These are phyloP conservation scores for Chlamydomonas incerta DNA, from an alignment of 139 green algal species.

Conservation along the genomic window DNA sequence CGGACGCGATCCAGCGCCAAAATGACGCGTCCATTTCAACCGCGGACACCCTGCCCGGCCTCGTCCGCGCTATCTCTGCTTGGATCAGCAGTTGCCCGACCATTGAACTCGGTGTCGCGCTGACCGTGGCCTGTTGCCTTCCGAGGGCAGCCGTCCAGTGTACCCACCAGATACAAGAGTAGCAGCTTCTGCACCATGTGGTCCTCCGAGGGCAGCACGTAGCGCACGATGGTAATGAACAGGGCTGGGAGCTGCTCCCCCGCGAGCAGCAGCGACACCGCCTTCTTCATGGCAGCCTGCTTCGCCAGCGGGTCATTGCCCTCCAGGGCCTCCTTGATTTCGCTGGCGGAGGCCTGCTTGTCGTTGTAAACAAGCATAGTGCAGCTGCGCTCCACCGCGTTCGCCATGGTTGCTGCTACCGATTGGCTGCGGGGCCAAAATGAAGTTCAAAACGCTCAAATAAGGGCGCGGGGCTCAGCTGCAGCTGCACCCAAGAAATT, in stretches of 20 bases:
- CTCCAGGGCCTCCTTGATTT: constrained; percentile 97
- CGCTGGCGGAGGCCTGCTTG: constrained; percentile 75
- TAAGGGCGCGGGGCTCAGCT: too few species aligned
- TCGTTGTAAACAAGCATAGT: constrained; percentile 96
- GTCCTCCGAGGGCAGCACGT: constrained; percentile 98
- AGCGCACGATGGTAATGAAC: constrained; percentile 99
- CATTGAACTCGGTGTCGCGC: too few species aligned
- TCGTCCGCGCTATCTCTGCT: too few species aligned
- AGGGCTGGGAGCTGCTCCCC: constrained; percentile 95
- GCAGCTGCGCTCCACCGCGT: constrained; percentile 83
- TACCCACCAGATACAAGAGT: constrained; percentile 94
- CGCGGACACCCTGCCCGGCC: too few species aligned
- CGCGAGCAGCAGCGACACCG: constrained; percentile 92
- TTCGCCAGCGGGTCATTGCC: constrained; percentile 86
- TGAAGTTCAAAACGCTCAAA: too few species aligned
- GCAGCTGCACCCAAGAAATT: too few species aligned
- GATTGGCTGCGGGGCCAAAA: too few species aligned
- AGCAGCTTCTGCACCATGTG: constrained; percentile 98
- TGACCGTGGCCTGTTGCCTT: background rate
- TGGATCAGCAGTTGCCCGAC: background rate
- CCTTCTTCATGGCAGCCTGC: constrained; percentile 95
- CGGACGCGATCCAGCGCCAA: too few species aligned
- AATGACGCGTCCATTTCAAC: too few species aligned
- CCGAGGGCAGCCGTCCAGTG: too few species aligned
- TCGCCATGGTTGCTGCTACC: constrained; percentile 62